These are phyloP conservation scores for Schwanniomyces sp. DNA, from an alignment of 805 yeast species.

Conservation along the genomic window DNA sequence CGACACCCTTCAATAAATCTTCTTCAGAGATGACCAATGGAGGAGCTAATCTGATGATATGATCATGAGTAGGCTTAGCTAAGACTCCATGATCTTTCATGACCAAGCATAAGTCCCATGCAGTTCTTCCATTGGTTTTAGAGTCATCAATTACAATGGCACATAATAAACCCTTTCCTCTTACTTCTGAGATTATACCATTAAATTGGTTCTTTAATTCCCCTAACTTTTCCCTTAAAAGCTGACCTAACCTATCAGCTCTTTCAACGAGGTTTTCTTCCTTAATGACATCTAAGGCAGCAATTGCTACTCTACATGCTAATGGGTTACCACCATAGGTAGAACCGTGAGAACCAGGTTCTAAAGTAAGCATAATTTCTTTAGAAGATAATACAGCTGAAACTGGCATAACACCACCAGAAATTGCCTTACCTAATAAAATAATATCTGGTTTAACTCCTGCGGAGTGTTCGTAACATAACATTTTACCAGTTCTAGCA, in stretches of 20 bases:
- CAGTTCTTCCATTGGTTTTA: conserved; percentile 84
- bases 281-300: conserved; percentile 85
- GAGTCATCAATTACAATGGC: conserved; percentile 89
- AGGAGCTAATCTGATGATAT: conserved; percentile 94
- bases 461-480: conserved; percentile 83
- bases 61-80: conserved; percentile 96
- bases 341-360: conserved; percentile 96
- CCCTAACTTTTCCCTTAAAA: conserved; percentile 59
- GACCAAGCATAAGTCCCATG: conserved; percentile 92
- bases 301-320: conserved; percentile 89
- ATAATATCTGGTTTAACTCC: conserved; percentile 86
- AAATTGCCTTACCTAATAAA: conserved; percentile 88
- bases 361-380: conserved; percentile 84
- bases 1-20: conserved; percentile 80
- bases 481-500: conserved; percentile 94
- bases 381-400: conserved; percentile 88
- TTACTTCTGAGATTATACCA: conserved; percentile 59
- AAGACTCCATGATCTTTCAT: conserved; percentile 87
- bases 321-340: conserved; percentile 98
- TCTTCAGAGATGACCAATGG: conserved; percentile 89
- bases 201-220: conserved; percentile 51
- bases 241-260: conserved; percentile 68
- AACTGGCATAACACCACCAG: conserved; percentile 93
- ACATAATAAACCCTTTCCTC: conserved; percentile 84
- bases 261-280: conserved; percentile 86